These are phyloP conservation scores for Pseudogymnoascus pannorum DNA, from an alignment of 2,329 filamentous ascomycete genomes.

Conservation along the genomic window DNA sequence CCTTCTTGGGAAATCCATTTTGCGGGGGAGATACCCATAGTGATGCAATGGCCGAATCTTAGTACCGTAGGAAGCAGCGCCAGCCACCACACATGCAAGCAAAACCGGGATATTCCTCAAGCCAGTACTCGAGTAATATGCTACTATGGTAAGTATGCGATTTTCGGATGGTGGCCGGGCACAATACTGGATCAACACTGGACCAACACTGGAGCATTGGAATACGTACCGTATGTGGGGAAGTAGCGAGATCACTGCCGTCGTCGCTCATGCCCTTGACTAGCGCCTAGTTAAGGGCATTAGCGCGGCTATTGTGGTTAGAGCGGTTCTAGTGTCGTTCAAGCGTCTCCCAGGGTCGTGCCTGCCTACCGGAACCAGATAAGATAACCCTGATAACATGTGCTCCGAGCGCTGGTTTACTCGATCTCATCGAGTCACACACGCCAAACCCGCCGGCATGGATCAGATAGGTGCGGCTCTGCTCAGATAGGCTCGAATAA, in stretches of 20 bases:
- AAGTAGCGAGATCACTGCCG: not conserved
- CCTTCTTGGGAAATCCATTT: not conserved
- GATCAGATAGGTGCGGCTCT: not conserved
- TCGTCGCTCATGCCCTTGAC: not conserved
- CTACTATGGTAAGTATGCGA: not conserved
- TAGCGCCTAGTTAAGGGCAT: not conserved
- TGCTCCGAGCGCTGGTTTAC: not conserved
- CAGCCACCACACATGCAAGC: not conserved
- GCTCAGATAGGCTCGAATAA: not conserved
- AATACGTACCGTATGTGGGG: constrained; percentile 1
- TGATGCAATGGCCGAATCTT: not conserved
- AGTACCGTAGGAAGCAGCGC: not conserved
- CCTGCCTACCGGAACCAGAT: not conserved
- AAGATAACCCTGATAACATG: constrained; percentile 2
- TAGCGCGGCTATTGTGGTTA: not conserved
- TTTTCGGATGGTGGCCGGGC: not conserved
- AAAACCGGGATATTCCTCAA: not conserved
- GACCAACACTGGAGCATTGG: too few species aligned
- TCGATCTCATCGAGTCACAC: constrained; percentile 9
- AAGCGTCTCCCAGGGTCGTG: not conserved
- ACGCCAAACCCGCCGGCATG: not conserved
- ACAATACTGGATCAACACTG: not conserved
- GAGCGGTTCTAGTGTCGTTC: not conserved
- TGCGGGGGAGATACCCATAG: not conserved
- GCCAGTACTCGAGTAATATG: not conserved